A percentile compares a stretch with the other conserved stretches of the same genome.
Evolutionary conservation across 768 basidiomycete species (phyloP).

Genomic region (Leucocoprinus leucothites): DNA sequence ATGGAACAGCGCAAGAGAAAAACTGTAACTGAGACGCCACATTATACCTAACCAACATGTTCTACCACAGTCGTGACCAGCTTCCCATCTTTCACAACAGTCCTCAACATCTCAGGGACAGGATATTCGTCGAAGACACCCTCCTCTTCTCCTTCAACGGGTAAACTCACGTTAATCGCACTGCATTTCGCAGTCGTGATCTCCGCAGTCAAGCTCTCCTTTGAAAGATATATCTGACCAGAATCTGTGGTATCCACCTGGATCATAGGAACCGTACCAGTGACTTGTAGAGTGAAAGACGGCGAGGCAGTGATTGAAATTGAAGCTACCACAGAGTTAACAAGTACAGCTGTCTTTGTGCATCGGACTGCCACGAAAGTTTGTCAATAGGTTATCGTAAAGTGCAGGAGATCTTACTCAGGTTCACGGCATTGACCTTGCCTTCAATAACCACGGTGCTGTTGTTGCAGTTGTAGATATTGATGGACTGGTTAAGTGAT

Average conservation of each 20-base stretch:
- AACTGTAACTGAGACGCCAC: background rate
- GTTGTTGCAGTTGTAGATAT: slow-evolving; percentile 89
- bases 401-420: slow-evolving; percentile 51
- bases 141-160: slow-evolving; percentile 85
- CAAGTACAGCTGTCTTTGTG: slow-evolving; percentile 79
- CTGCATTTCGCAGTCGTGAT: slow-evolving; percentile 95
- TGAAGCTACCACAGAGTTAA: slow-evolving; percentile 91
- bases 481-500: slow-evolving; percentile 80
- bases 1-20: too few species aligned
- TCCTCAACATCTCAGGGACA: slow-evolving; percentile 95
- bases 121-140: slow-evolving; percentile 89
- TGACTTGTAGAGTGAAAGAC: slow-evolving; percentile 91
- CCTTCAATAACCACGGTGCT: slow-evolving; percentile 81
- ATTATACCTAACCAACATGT: slow-evolving; percentile 54
- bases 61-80: slow-evolving; percentile 88
- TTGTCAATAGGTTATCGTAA: background rate
- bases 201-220: slow-evolving; percentile 71
- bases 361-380: slow-evolving; percentile 65
- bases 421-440: slow-evolving; percentile 91
- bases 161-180: slow-evolving; percentile 86
- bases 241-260: slow-evolving; percentile 94
- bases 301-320: slow-evolving; percentile 88
- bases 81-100: slow-evolving; percentile 75
- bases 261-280: slow-evolving; percentile 86
- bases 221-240: slow-evolving; percentile 91